Conservation (phyloP, 805 yeast genomes). For the Candida xiaguanensis region DNA sequence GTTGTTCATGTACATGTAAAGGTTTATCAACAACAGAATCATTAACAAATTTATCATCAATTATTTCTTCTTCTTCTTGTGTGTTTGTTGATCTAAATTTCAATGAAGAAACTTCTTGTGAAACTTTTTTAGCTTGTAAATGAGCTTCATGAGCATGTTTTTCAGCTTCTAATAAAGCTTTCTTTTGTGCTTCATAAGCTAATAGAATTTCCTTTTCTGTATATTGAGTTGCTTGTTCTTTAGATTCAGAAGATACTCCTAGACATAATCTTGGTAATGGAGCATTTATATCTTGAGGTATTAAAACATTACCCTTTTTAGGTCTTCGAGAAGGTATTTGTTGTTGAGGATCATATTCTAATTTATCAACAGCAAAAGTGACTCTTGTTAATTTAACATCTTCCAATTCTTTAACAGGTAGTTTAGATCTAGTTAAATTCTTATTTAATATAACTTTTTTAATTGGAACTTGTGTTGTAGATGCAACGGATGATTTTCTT, state of each 20-base stretch:
- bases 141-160: slow-evolving; percentile 78
- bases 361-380: slow-evolving; percentile 70
- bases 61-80: slow-evolving; percentile 11
- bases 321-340: slow-evolving; percentile 59
- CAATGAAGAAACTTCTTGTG: slow-evolving; percentile 56
- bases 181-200: slow-evolving; percentile 58
- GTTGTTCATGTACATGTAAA: slow-evolving; percentile 55
- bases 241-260: slow-evolving; percentile 54
- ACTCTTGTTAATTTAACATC: slow-evolving; percentile 54
- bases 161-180: slow-evolving; percentile 56
- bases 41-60: slow-evolving; percentile 15
- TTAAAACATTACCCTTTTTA: slow-evolving; percentile 46
- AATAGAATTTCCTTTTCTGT: slow-evolving; percentile 47
- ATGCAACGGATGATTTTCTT: slow-evolving; percentile 13
- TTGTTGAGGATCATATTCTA: slow-evolving; percentile 72
- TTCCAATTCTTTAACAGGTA: slow-evolving; percentile 31
- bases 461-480: not conserved
- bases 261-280: slow-evolving; percentile 61
- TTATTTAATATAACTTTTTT: slow-evolving; percentile 40
- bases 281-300: slow-evolving; percentile 64
- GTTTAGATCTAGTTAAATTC: slow-evolving; percentile 37
- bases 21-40: slow-evolving; percentile 63
- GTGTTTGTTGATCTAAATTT: slow-evolving; percentile 20
- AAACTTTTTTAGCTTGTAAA: slow-evolving; percentile 63
- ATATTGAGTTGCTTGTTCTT: slow-evolving; percentile 23